phyloP scores from a whole-genome alignment of 306 rosid genomes.

The Calophaca sinica region DNA sequence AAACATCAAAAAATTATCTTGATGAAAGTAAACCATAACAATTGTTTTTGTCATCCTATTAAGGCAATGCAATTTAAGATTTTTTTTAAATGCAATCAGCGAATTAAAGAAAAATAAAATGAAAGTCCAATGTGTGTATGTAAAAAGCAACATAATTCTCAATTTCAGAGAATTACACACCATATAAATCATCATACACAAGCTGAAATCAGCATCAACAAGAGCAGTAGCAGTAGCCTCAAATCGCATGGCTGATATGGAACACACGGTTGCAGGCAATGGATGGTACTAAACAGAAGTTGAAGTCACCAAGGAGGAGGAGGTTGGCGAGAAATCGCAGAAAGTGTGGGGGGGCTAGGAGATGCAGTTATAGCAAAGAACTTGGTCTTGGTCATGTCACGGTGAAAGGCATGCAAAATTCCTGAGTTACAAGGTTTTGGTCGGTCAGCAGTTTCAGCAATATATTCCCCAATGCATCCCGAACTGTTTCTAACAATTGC shows the following conservation, averaged over 20 bases:
- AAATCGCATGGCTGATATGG: background rate
- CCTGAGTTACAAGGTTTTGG: background rate
- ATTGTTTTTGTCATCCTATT: conserved; percentile 31
- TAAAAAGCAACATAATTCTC: background rate
- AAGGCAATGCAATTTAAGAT: background rate
- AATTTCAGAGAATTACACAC: conserved; percentile 6
- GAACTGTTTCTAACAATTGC: no score
- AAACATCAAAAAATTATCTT: conserved; percentile 20
- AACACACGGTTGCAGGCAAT: conserved; percentile 3
- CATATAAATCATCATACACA: background rate
- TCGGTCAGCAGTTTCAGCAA: conserved; percentile 3
- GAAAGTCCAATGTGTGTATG: background rate
- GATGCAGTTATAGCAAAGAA: no score
- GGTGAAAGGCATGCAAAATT: conserved; percentile 5
- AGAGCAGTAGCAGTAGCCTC: conserved; percentile 17
- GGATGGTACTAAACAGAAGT: background rate
- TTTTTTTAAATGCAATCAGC: background rate
- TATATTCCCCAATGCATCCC: conserved; percentile 11
- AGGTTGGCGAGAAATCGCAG: no score
- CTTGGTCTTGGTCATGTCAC: no score
- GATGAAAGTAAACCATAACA: conserved; percentile 6
- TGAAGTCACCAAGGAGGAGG: no score
- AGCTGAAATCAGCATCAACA: background rate
- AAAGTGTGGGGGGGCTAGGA: no score
- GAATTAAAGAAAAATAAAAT: background rate